These are phyloP conservation scores for Russula griseocarnosa DNA, from an alignment of 768 basidiomycete genomes.

Conservation along the genomic window DNA sequence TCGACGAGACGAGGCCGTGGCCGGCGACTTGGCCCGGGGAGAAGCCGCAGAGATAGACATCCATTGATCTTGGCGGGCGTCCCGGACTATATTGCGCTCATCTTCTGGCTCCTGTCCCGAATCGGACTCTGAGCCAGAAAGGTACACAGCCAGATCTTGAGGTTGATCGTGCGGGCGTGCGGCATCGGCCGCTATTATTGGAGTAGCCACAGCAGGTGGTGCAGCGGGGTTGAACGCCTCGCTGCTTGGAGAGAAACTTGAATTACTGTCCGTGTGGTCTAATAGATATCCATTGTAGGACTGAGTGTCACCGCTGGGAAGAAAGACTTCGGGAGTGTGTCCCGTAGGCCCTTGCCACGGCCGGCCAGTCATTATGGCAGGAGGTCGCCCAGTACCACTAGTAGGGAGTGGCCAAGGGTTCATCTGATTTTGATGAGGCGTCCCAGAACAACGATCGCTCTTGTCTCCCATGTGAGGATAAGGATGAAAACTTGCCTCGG, in stretches of 20 bases:
- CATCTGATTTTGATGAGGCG: slow-evolving; percentile 4
- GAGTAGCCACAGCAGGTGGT: slow-evolving; percentile 5
- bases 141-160: slow-evolving; percentile 7
- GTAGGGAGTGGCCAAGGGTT: slow-evolving; percentile 13
- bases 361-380: neutral
- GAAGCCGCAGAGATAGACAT: slow-evolving; percentile 8
- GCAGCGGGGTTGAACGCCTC: slow-evolving; percentile 7
- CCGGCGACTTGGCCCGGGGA: slow-evolving; percentile 13
- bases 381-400: neutral
- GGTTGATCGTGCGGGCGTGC: slow-evolving; percentile 5
- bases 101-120: slow-evolving; percentile 19
- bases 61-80: slow-evolving; percentile 12
- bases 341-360: slow-evolving; percentile 11
- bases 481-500: slow-evolving; percentile 4
- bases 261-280: neutral
- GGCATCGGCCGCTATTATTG: slow-evolving; percentile 9
- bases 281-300: slow-evolving; percentile 11
- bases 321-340: slow-evolving; percentile 8
- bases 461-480: slow-evolving; percentile 3
- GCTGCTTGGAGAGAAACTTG: slow-evolving; percentile 9
- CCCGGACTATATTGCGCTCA: slow-evolving; percentile 14
- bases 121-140: slow-evolving; percentile 24
- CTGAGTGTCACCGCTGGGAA: neutral
- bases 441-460: neutral
- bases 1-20: slow-evolving; percentile 7